Evolutionary conservation across 2,329 filamentous ascomycete species (phyloP).

Genomic region (Alternaria alternata): DNA sequence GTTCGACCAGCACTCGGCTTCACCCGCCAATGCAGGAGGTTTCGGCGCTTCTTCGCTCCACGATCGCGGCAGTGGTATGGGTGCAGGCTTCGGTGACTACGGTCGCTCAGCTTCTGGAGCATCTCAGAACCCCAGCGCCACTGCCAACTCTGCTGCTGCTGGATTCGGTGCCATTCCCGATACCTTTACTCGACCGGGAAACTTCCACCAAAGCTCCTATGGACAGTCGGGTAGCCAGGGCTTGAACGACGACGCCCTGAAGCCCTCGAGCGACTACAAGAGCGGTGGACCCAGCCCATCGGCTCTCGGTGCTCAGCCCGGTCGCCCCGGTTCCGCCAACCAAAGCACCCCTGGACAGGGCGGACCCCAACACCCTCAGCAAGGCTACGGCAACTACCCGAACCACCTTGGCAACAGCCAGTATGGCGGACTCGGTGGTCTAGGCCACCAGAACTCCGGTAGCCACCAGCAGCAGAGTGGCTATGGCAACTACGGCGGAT

Average conservation of each 20-base stretch:
- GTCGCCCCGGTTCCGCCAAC: constrained; percentile 69
- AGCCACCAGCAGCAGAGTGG: constrained; percentile 54
- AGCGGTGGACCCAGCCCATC: constrained; percentile 66
- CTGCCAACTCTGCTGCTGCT: constrained; percentile 56
- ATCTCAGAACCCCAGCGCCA: constrained; percentile 61
- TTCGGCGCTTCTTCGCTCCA: constrained; percentile 59
- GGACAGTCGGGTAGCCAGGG: constrained; percentile 57
- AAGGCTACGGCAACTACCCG: constrained; percentile 65
- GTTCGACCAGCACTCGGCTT: constrained; percentile 70
- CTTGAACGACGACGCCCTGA: constrained; percentile 62
- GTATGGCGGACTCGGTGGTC: constrained; percentile 63
- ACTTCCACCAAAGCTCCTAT: constrained; percentile 61
- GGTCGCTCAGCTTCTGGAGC: constrained; percentile 67
- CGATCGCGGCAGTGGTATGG: constrained; percentile 56
- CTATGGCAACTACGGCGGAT: constrained; percentile 55
- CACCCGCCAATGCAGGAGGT: constrained; percentile 66
- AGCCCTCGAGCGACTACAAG: constrained; percentile 66
- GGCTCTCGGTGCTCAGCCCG: constrained; percentile 64
- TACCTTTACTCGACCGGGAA: constrained; percentile 66
- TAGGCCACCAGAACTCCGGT: constrained; percentile 59
- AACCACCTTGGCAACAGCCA: constrained; percentile 58
- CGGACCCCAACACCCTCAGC: constrained; percentile 64
- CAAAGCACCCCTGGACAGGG: constrained; percentile 65
- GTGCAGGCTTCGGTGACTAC: constrained; percentile 66
- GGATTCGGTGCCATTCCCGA: constrained; percentile 65